A percentile compares a stretch with the other conserved stretches of the same genome.
These are phyloP conservation scores for Penicillium soppii DNA, from an alignment of 495 filamentous ascomycete genomes.

Conservation along the genomic window DNA sequence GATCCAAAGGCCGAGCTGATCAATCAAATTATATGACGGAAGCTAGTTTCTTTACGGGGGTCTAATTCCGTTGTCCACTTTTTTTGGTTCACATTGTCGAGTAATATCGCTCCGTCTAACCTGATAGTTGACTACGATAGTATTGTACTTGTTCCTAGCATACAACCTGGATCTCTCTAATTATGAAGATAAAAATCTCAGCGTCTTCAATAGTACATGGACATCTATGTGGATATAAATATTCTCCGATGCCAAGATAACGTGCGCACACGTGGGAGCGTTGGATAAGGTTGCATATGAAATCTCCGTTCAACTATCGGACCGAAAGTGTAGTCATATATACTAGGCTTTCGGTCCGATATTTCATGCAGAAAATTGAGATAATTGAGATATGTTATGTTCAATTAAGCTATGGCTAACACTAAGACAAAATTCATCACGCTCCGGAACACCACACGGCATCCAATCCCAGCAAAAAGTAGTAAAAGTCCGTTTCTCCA, in stretches of 20 bases:
- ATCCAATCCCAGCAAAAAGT: constrained; percentile 17
- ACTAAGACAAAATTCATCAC: constrained; percentile 14
- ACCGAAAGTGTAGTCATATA: too few relatives aligned
- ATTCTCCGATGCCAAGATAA: not conserved
- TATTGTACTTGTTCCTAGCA: too few relatives aligned
- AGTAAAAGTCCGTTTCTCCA: constrained; percentile 19
- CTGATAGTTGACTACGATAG: not conserved
- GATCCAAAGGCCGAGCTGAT: constrained; percentile 15
- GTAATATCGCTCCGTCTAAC: constrained; percentile 4
- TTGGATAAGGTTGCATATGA: not conserved
- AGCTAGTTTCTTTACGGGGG: not conserved
- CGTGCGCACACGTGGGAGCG: not conserved
- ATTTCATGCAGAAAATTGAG: too few relatives aligned
- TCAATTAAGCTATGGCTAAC: constrained; percentile 27
- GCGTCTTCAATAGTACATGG: too few relatives aligned
- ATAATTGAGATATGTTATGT: constrained; percentile 23
- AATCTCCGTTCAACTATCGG: not conserved
- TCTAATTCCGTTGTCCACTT: not conserved
- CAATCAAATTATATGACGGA: constrained; percentile 19
- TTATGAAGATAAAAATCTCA: too few relatives aligned
- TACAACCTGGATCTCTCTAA: too few relatives aligned
- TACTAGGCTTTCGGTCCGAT: too few relatives aligned
- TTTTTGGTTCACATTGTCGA: not conserved
- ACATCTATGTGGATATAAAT: too few relatives aligned
- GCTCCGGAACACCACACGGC: constrained; percentile 8